Percentiles rank a stretch among this genome's conserved stretches.
Conservation (phyloP, 768 basidiomycete species). For the Macrolepiota fuliginosa region DNA sequence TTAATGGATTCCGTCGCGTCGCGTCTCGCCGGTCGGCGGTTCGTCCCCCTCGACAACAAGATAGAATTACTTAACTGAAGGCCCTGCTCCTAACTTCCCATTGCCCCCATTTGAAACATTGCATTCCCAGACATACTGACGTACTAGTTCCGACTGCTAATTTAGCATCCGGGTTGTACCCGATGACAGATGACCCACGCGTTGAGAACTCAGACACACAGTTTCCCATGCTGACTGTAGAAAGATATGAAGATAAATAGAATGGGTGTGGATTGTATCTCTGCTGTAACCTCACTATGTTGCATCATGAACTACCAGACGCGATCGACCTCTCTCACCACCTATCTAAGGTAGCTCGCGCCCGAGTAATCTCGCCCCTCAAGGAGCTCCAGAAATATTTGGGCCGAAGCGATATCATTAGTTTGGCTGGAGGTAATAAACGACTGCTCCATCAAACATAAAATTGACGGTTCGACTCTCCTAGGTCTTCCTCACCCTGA, state of each 20-base stretch:
- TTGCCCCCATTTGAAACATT: background rate
- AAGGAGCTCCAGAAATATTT: constrained; percentile 67
- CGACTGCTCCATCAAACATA: background rate
- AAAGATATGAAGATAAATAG: background rate
- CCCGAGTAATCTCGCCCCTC: constrained; percentile 52
- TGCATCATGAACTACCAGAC: constrained; percentile 29
- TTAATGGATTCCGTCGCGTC: no score
- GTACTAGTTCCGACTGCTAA: background rate
- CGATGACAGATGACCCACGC: background rate
- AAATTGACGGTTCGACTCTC: background rate
- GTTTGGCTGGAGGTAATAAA: constrained; percentile 62
- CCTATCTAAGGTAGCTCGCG: constrained; percentile 52
- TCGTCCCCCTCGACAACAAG: no score
- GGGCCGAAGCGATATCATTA: constrained; percentile 49
- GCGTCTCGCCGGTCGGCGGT: no score
- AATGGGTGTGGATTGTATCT: background rate
- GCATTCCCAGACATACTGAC: background rate
- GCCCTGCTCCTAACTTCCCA: no score
- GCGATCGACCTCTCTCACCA: constrained; percentile 74
- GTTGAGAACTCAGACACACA: background rate
- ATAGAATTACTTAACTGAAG: no score
- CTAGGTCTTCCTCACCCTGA: constrained; percentile 63
- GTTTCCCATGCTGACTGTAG: background rate
- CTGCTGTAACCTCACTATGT: background rate
- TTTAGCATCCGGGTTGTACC: background rate